Percentiles rank a stretch among this genome's conserved stretches.
Evolutionary conservation across 345 rosid genomes (phyloP).

Genomic region (Brassica nigra): DNA sequence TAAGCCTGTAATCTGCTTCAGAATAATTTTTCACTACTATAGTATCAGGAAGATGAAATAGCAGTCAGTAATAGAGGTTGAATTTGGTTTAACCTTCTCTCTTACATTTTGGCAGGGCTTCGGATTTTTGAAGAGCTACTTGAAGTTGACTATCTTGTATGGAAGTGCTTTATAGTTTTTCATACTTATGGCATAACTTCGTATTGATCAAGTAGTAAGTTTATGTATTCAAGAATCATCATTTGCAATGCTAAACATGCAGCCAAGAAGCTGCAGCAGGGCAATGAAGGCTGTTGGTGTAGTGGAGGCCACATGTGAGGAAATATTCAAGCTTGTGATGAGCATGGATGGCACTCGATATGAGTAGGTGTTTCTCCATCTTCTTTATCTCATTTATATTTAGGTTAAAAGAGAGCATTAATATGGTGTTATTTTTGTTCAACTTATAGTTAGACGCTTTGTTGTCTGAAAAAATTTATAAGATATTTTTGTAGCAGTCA

Average conservation of each 20-base stretch:
- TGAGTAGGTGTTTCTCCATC: constrained; percentile 76
- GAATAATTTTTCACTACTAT: background rate
- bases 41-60: background rate
- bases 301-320: constrained; percentile 96
- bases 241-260: constrained; percentile 42
- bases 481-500: background rate
- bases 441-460: background rate
- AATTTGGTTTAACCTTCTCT: constrained; percentile 5
- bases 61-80: background rate
- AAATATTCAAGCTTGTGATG: constrained; percentile 96
- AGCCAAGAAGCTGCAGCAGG: constrained; percentile 99
- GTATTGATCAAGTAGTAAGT: constrained; percentile 15
- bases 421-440: background rate
- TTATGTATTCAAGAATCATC: constrained; percentile 31
- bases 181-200: constrained; percentile 20
- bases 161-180: constrained; percentile 38
- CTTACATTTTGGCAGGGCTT: constrained; percentile 64
- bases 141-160: constrained; percentile 98
- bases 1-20: background rate
- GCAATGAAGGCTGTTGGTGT: constrained; percentile 99
- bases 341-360: constrained; percentile 99
- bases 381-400: constrained; percentile 14
- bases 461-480: background rate
- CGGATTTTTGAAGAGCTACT: constrained; percentile 99
- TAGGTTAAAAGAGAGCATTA: background rate